Evolutionary conservation across 192 early-diverging fungal genomes (phyloP).

Genomic region (Coemansia sp.): DNA sequence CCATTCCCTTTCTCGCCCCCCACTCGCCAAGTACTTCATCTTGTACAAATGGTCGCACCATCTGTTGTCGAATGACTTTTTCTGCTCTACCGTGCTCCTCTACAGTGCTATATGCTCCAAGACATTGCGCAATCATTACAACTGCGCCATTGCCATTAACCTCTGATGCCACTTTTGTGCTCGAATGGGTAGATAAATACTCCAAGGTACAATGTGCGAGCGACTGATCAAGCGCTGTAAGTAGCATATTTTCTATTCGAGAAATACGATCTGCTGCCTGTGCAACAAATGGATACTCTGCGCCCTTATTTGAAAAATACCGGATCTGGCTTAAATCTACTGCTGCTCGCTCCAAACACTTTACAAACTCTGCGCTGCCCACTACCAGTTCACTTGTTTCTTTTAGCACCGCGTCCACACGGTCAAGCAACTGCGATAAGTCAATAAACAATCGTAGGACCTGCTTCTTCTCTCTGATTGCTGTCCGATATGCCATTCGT

Average conservation of each 20-base stretch:
- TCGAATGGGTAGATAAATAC: background rate
- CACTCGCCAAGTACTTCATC: constrained; percentile 3
- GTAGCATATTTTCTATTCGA: constrained; percentile 16
- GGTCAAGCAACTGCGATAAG: constrained; percentile 29
- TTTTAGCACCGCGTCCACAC: constrained; percentile 17
- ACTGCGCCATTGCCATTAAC: background rate
- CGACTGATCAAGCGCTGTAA: constrained; percentile 20
- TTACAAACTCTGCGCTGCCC: constrained; percentile 19
- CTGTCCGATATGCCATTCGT: constrained; percentile 25
- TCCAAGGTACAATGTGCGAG: background rate
- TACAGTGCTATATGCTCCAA: constrained; percentile 33
- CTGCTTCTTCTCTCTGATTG: constrained; percentile 33
- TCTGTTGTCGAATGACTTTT: constrained; percentile 13
- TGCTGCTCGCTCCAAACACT: constrained; percentile 38
- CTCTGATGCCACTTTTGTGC: background rate
- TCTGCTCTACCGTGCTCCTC: constrained; percentile 27
- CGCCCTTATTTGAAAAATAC: constrained; percentile 35
- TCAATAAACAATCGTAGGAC: constrained; percentile 42
- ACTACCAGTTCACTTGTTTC: constrained; percentile 5
- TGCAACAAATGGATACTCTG: constrained; percentile 16
- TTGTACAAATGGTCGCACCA: constrained; percentile 24
- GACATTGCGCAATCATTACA: constrained; percentile 19
- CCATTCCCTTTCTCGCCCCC: constrained; percentile 32
- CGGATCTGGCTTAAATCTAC: constrained; percentile 38
- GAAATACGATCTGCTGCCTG: constrained; percentile 17